Evolutionary conservation across 2,329 filamentous ascomycete genomes (phyloP), one percentile per base, ranked within the genome.

Genomic region (Purpureocillium lavendulum): DNA sequence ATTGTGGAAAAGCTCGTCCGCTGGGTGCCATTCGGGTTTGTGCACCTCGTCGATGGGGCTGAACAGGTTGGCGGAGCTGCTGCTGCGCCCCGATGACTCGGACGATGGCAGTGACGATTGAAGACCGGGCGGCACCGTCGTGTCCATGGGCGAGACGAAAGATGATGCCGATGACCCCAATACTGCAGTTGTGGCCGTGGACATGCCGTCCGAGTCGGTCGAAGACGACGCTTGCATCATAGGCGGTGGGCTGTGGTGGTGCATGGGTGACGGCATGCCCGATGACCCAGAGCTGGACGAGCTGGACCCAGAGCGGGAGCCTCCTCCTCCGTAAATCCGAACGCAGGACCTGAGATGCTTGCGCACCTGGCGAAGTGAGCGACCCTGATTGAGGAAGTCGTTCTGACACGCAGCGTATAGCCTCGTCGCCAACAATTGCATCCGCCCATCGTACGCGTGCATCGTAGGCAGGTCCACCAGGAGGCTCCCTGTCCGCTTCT

Each of bases 301-400:
- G 21, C 21, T 26, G 10, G 21, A 26, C 10, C 39, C 40, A 11
- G 36, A 40, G 9, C 44, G 38, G 3, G 40, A 38, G 7, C 45
- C 38, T 13, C 16, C 48, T 26, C 21, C 21, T 26, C 21, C 21
- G 30, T 52, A 51, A 15, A 48, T 43, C 12, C 49, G 49, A 11
- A 51, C 38, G 18, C 51, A 53, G 1, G 45, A 45, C 43, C 56
- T 60, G 16, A 60, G 44, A 17, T 54, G 53, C 46, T 54, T 61
- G 12, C 50, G 49, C 3, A 56, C 45, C 8, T 35, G 37, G 6
- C 53, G 48, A 9, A 59, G 40, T 2, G 45, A 43, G 5, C 36
- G 41, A 1, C 46, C 48, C 30, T 56, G 54, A 35, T 47, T 52
- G 16, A 61, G 46, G 32, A 51, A 49, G 13, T 57, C 52, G 18